Percentiles rank a stretch among this genome's conserved stretches.
Evolutionary conservation across 345 rosid genomes (phyloP).

Genomic region (Gynandropsis gynandra): DNA sequence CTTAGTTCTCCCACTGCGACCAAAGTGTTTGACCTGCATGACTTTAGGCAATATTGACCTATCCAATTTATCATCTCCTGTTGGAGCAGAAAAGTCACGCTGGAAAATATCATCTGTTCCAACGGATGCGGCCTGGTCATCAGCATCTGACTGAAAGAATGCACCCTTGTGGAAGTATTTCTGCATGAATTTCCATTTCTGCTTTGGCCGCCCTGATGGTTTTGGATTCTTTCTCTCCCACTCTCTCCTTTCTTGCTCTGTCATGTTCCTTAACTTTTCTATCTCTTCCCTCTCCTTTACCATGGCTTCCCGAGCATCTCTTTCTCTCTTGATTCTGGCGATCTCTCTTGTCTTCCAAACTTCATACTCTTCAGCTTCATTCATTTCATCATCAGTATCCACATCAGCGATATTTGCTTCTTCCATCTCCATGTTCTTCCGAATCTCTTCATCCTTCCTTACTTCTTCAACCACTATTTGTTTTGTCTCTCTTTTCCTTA

Average conservation of each 20-base stretch:
- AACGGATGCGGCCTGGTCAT: conserved; percentile 44
- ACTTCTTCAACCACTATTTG: conserved; percentile 65
- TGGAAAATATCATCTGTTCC: conserved; percentile 36
- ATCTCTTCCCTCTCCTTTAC: conserved; percentile 66
- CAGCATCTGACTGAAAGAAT: conserved; percentile 51
- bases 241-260: conserved; percentile 76
- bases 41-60: conserved; percentile 65
- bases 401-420: conserved; percentile 63
- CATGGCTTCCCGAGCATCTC: conserved; percentile 63
- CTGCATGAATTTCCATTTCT: conserved; percentile 77
- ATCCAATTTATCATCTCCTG: conserved; percentile 79
- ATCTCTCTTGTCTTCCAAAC: conserved; percentile 85
- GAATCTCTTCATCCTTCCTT: conserved; percentile 53
- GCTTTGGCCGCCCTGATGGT: conserved; percentile 38
- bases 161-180: conserved; percentile 78
- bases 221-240: conserved; percentile 80
- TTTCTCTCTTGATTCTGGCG: conserved; percentile 60
- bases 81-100: conserved; percentile 69
- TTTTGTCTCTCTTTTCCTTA: conserved; percentile 55
- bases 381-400: conserved; percentile 71
- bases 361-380: conserved; percentile 73
- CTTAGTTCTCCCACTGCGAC: conserved; percentile 79
- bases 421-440: conserved; percentile 50
- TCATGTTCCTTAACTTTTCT: conserved; percentile 72
- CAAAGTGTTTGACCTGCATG: conserved; percentile 79